A percentile compares a stretch with the other conserved stretches of the same genome.
These are phyloP conservation scores for Citrus maxima DNA, from an alignment of 345 rosid species.

Conservation along the genomic window DNA sequence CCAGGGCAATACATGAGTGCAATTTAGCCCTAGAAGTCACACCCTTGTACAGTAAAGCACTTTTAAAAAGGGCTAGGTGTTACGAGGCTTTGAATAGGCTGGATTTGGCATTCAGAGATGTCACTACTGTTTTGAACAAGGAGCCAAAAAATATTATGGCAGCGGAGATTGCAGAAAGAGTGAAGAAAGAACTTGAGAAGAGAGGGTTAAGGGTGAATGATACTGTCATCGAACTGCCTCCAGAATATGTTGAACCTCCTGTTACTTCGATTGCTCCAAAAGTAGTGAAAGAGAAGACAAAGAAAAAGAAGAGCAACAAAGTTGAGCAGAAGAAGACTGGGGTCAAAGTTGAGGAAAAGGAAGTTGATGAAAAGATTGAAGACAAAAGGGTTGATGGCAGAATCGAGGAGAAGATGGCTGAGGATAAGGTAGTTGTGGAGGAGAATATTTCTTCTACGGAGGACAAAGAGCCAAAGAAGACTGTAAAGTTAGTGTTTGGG, in stretches of 20 bases:
- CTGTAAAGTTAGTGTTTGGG: slow-evolving; percentile 63
- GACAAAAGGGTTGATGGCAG: slow-evolving; percentile 40
- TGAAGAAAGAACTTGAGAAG: slow-evolving; percentile 47
- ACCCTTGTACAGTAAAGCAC: slow-evolving; percentile 66
- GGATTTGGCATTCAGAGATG: slow-evolving; percentile 77
- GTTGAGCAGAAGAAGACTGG: slow-evolving; percentile 31
- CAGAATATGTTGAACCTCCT: slow-evolving; percentile 67
- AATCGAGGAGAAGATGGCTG: slow-evolving; percentile 37
- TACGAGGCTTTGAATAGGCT: slow-evolving; percentile 80
- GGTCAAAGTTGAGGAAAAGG: slow-evolving; percentile 31
- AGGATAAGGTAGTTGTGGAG: slow-evolving; percentile 54
- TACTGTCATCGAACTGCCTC: slow-evolving; percentile 64
- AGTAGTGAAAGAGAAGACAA: slow-evolving; percentile 38
- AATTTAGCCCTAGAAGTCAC: slow-evolving; percentile 69
- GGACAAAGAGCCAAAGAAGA: slow-evolving; percentile 45
- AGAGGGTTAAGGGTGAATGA: slow-evolving; percentile 63
- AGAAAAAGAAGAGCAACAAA: slow-evolving; percentile 37
- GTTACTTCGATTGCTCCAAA: slow-evolving; percentile 26
- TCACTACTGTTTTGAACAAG: slow-evolving; percentile 49
- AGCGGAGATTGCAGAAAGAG: slow-evolving; percentile 65
- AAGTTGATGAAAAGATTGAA: slow-evolving; percentile 29
- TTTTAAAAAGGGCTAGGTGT: slow-evolving; percentile 86
- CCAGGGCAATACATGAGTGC: slow-evolving; percentile 70
- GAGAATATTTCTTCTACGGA: slow-evolving; percentile 40
- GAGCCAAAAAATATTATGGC: slow-evolving; percentile 82